These are phyloP conservation scores for Xylaria digitata DNA, from an alignment of 2,329 filamentous ascomycete genomes.

Conservation along the genomic window DNA sequence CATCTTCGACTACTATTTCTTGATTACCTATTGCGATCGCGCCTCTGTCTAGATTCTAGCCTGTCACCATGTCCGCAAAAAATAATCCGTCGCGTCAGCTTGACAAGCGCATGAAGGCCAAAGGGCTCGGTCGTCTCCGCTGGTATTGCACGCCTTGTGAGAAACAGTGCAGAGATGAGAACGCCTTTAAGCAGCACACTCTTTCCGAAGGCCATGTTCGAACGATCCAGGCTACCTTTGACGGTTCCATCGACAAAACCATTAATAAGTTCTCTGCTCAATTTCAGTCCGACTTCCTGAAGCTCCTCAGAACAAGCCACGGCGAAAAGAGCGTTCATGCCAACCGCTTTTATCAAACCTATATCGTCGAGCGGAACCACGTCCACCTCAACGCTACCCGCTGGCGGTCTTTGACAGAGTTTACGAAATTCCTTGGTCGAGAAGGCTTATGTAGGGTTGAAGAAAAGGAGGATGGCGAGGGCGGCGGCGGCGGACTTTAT, in stretches of 20 bases:
- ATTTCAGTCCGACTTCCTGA: conserved; percentile 83
- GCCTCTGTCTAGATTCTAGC: too few relatives aligned
- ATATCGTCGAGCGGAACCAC: conserved; percentile 77
- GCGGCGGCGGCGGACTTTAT: conserved; percentile 75
- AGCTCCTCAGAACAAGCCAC: conserved; percentile 82
- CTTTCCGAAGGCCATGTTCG: conserved; percentile 65
- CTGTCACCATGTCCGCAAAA: too few relatives aligned
- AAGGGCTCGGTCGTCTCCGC: conserved; percentile 80
- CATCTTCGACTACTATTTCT: too few relatives aligned
- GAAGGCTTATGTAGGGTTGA: conserved; percentile 92
- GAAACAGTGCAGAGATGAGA: conserved; percentile 53
- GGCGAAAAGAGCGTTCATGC: conserved; percentile 90
- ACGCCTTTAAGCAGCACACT: conserved; percentile 91
- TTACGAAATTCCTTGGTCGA: conserved; percentile 84
- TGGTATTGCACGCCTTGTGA: conserved; percentile 93
- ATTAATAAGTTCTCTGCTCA: conserved; percentile 85
- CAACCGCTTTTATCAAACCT: conserved; percentile 95
- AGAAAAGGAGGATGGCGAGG: conserved; percentile 68
- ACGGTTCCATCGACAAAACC: conserved; percentile 80
- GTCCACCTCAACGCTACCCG: conserved; percentile 94
- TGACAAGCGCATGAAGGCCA: conserved; percentile 85
- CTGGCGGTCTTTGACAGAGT: conserved; percentile 89
- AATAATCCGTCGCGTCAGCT: too few relatives aligned
- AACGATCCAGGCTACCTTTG: conserved; percentile 88
- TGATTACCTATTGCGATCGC: too few relatives aligned